Evolutionary conservation across 345 rosid species (phyloP), one percentile per base, ranked within the genome.

Genomic region (Crucihimalaya himalaica): DNA sequence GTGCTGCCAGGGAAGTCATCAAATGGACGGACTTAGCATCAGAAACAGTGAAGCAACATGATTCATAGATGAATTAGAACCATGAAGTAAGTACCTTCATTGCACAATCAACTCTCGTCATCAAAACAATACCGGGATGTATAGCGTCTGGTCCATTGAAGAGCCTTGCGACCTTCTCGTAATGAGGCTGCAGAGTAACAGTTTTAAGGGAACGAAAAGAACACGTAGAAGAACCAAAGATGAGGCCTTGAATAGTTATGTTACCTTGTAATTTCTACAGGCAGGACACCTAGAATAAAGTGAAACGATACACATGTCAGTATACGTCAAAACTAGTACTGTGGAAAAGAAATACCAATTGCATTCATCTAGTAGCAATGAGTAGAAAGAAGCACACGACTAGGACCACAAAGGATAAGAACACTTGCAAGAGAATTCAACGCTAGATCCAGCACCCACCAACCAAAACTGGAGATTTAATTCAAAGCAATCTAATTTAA

Each of bases 251-350:
- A 20, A 39, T 42, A 47, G 57, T 34, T 55, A 63, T 12, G 16
- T 56, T 86, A 95, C 99, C 99, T 90, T 92, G 77, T 96, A 96
- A 81, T 92, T 96, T 83, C 97, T 84, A 86, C 98, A 96, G 61
- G 99, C 97, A 76, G 99, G 99, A 62, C 99, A 92, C 99, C 97
- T 95, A 84, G 75, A 78, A 80, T 50, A 53, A 47, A 60, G 70
- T 43, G 20, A 66, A 69, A 62, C 23, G 4, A 52, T 69, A 70
- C 28, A 62, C 12, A 8, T 4, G 55, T 76, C 75, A 76, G 19
- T 20, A 58, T 2, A 25, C n/a, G 14, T 3, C 20, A 43, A 72
- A 71, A 61, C 11, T 50, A 27, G 27, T 35, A 66, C n/a, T 4
- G 2, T 61, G 2, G 1, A 10, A 60, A 29, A 45, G 5, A 37